Percentiles rank a stretch among this genome's conserved stretches.
These are phyloP conservation scores for Calonectria multiphialidica DNA, from an alignment of 2,329 filamentous ascomycete genomes.

Conservation along the genomic window DNA sequence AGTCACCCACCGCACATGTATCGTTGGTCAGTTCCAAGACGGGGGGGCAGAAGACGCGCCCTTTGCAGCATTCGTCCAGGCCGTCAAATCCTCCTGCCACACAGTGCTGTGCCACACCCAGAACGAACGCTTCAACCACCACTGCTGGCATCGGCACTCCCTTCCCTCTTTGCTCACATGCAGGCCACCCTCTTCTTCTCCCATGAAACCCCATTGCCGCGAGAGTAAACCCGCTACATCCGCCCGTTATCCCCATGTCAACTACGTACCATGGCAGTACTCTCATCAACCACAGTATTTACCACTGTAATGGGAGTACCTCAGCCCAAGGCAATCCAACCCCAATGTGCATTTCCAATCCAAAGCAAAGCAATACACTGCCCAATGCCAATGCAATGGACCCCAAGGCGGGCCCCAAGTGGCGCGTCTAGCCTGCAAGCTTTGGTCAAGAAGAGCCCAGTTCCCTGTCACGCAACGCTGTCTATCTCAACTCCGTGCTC, in stretches of 20 bases:
- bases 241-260: not conserved
- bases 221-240: constrained; percentile 13
- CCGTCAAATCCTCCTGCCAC: constrained; percentile 30
- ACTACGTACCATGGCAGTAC: not conserved
- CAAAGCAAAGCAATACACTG: not conserved
- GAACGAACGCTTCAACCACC: constrained; percentile 32
- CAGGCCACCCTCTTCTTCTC: constrained; percentile 25
- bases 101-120: constrained; percentile 38
- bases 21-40: constrained; percentile 27
- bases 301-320: not conserved
- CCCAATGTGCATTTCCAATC: not conserved
- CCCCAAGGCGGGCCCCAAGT: constrained; percentile 4
- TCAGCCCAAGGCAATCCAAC: constrained; percentile 8
- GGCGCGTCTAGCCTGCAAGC: constrained; percentile 18
- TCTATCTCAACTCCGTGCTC: constrained; percentile 35
- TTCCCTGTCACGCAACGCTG: constrained; percentile 38
- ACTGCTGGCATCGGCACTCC: constrained; percentile 32
- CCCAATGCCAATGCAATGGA: constrained; percentile 7
- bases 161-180: constrained; percentile 41
- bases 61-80: constrained; percentile 22
- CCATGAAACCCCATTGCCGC: constrained; percentile 23
- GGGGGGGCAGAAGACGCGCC: constrained; percentile 22
- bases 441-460: constrained; percentile 34
- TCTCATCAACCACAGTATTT: not conserved
- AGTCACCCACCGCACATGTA: constrained; percentile 17